Evolutionary conservation across 352 stramenopile genomes (phyloP).

Genomic region (Phytophthora melonis): DNA sequence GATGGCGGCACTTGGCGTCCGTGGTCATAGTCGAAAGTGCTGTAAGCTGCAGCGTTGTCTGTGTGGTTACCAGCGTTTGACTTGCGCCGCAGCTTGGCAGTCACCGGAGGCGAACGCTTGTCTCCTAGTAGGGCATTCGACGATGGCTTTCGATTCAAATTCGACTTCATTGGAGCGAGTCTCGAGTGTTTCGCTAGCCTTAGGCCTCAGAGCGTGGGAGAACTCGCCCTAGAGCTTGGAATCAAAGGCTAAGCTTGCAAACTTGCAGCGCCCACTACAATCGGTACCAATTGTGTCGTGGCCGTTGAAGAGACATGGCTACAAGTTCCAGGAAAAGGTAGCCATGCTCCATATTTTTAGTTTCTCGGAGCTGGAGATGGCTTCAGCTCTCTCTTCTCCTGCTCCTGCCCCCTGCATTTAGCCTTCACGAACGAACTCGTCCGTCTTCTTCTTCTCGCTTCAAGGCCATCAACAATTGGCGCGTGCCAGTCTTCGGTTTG

Average conservation of each 20-base stretch:
- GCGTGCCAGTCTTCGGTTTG: conserved; percentile 2
- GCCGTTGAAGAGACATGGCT: conserved; percentile 24
- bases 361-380: conserved; percentile 6
- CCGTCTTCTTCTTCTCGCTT: not conserved
- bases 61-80: conserved; percentile 11
- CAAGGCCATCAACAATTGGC: not conserved
- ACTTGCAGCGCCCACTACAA: not conserved
- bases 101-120: conserved; percentile 31
- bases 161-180: conserved; percentile 29
- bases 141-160: conserved; percentile 29
- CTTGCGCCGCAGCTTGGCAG: conserved; percentile 26
- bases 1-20: conserved; percentile 19
- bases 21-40: conserved; percentile 26
- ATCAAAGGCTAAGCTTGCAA: not conserved
- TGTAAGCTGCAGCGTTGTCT: conserved; percentile 11
- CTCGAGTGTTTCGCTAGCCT: not conserved
- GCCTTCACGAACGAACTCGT: conserved; percentile 4
- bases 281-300: conserved; percentile 8
- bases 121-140: conserved; percentile 26
- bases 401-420: conserved; percentile 14
- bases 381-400: conserved; percentile 1
- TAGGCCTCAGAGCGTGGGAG: not conserved
- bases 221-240: not conserved
- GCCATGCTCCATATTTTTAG: conserved; percentile 19
- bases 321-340: conserved; percentile 5